phyloP scores from a whole-genome alignment of 805 yeast species.

The Nakazawaea peltata region DNA sequence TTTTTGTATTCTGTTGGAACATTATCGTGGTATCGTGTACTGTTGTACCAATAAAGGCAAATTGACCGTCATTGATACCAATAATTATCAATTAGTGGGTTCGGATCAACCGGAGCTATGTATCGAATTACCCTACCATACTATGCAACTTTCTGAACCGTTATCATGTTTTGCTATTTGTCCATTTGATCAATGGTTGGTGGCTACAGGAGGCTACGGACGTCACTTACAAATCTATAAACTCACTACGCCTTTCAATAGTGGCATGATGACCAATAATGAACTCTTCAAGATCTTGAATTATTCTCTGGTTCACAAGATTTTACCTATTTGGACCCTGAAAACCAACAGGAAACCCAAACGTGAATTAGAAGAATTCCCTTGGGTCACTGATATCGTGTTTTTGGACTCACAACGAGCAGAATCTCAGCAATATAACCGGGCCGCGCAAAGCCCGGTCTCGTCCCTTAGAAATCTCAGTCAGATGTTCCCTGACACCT shows the following conservation, averaged over 20 bases:
- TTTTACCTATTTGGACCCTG: slow-evolving; percentile 17
- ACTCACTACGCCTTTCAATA: slow-evolving; percentile 9
- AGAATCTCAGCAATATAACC: no score
- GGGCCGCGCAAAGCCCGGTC: no score
- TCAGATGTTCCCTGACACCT: background rate
- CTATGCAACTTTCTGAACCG: slow-evolving; percentile 9
- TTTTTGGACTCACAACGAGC: slow-evolving; percentile 10
- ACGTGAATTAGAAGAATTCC: slow-evolving; percentile 14
- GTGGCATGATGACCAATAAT: background rate
- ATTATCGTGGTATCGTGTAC: slow-evolving; percentile 1
- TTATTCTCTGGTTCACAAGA: slow-evolving; percentile 10
- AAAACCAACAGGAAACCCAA: slow-evolving; percentile 6
- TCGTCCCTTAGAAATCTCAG: no score
- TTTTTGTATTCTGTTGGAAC: slow-evolving; percentile 1
- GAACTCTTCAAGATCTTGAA: slow-evolving; percentile 7
- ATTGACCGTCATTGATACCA: slow-evolving; percentile 1
- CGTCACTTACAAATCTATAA: slow-evolving; percentile 9
- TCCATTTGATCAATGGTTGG: slow-evolving; percentile 8
- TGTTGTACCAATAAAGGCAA: slow-evolving; percentile 9
- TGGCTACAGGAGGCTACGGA: slow-evolving; percentile 11
- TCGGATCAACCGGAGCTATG: no score
- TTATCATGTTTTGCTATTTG: slow-evolving; percentile 9
- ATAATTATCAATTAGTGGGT: background rate
- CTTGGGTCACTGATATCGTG: slow-evolving; percentile 20
- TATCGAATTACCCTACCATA: slow-evolving; percentile 1